Percentiles rank a stretch among this genome's conserved stretches.
phyloP scores from a whole-genome alignment of 164 flowering plant species.

The Nymphaea colorata region DNA sequence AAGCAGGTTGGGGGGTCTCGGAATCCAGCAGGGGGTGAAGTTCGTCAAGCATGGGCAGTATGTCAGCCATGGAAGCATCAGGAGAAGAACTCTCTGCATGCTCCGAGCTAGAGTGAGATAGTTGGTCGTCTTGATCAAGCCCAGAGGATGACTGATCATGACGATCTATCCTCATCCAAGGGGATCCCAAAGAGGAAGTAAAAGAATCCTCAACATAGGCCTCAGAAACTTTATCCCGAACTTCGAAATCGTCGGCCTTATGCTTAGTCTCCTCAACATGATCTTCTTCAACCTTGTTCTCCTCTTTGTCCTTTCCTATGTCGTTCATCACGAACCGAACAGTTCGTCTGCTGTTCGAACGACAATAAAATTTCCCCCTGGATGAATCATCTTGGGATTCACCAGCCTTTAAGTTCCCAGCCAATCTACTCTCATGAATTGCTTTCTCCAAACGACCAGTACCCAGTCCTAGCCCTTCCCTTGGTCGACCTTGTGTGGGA shows the following conservation, averaged over 20 bases:
- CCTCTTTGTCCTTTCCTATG: background rate
- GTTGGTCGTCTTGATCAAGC: conserved; percentile 16
- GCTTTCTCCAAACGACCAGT: background rate
- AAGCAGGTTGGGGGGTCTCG: conserved; percentile 37
- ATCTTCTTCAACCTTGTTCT: background rate
- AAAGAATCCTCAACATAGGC: background rate
- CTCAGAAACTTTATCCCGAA: background rate
- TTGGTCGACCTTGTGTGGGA: background rate
- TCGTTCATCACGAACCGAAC: background rate
- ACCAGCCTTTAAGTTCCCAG: background rate
- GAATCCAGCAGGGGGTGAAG: conserved; percentile 74
- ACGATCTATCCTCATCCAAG: background rate
- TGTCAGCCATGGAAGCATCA: conserved; percentile 87
- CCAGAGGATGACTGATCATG: background rate
- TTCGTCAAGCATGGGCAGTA: conserved; percentile 89
- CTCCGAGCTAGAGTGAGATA: conserved; percentile 52
- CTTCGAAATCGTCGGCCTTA: background rate
- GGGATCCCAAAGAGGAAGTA: background rate
- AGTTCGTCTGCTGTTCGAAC: background rate
- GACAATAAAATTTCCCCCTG: background rate
- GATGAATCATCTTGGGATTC: background rate
- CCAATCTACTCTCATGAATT: background rate
- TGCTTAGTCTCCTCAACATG: background rate
- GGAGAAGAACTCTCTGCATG: conserved; percentile 79
- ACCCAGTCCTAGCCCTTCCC: background rate